phyloP scores from a whole-genome alignment of 768 basidiomycete genomes.

The Butyriboletus loyo region DNA sequence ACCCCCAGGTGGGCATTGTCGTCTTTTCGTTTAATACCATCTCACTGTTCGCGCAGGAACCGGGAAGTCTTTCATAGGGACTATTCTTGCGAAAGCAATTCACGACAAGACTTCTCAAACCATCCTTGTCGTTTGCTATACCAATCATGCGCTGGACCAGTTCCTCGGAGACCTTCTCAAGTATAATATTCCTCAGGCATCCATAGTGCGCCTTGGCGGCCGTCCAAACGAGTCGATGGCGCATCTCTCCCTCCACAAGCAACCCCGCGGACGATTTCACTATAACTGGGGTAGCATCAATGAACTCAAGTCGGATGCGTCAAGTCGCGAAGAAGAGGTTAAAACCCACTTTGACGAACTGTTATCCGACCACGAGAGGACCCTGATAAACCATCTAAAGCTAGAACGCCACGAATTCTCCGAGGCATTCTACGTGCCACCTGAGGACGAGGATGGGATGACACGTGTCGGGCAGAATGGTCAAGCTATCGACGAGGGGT shows the following conservation, averaged over 20 bases:
- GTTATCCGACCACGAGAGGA: constrained; percentile 26
- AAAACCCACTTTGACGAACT: neutral
- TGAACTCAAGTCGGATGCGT: constrained; percentile 28
- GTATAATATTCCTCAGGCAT: constrained; percentile 43
- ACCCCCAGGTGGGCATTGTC: constrained; percentile 52
- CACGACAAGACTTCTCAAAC: constrained; percentile 43
- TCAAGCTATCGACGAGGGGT: constrained; percentile 31
- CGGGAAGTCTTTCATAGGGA: constrained; percentile 70
- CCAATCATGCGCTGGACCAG: constrained; percentile 72
- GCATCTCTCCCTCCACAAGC: constrained; percentile 38
- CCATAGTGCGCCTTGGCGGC: constrained; percentile 57
- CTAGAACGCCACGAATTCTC: constrained; percentile 42
- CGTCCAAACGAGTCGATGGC: constrained; percentile 49
- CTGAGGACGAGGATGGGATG: constrained; percentile 41
- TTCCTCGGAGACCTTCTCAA: constrained; percentile 47
- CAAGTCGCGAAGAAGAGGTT: constrained; percentile 33
- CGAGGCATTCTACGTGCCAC: constrained; percentile 44
- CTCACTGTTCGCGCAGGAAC: constrained; percentile 45
- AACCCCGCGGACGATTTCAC: neutral
- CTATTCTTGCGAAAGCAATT: constrained; percentile 56
- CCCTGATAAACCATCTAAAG: constrained; percentile 43
- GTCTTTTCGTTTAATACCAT: neutral
- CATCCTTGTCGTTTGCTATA: constrained; percentile 68
- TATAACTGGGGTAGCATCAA: constrained; percentile 10
- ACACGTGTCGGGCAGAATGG: constrained; percentile 41